These are phyloP conservation scores for Miamiensis avidus DNA, from an alignment of 169 alveolate species.

Conservation along the genomic window DNA sequence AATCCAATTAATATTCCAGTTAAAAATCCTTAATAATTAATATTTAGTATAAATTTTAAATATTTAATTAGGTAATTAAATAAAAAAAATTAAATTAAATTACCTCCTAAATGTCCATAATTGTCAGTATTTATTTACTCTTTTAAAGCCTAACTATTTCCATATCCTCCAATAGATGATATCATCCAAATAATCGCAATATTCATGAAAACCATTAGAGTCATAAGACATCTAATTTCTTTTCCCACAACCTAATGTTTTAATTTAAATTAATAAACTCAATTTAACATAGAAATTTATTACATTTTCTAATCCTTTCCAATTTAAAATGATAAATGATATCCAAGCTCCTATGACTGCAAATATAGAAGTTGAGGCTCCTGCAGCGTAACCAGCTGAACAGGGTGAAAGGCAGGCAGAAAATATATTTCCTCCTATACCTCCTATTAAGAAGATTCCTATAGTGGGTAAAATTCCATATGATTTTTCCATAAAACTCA, in stretches of 20 bases:
- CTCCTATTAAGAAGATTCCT: neutral
- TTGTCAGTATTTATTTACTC: conserved; percentile 2
- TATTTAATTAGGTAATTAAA: too few relatives aligned
- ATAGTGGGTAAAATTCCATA: neutral
- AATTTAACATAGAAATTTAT: neutral
- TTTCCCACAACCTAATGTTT: neutral
- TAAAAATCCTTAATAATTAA: too few relatives aligned
- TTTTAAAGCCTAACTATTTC: neutral
- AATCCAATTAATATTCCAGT: neutral
- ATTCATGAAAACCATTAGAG: neutral
- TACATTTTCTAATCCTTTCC: conserved; percentile 12
- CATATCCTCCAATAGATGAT: neutral
- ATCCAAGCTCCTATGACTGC: conserved; percentile 10
- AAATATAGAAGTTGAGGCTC: conserved; percentile 19
- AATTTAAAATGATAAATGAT: conserved; percentile 10
- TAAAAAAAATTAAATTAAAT: too few relatives aligned
- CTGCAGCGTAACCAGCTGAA: conserved; percentile 5
- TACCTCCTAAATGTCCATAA: conserved; percentile 29
- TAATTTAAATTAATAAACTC: too few relatives aligned
- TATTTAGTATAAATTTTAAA: too few relatives aligned
- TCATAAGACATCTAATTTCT: conserved; percentile 1
- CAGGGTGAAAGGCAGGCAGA: neutral
- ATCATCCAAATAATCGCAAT: neutral
- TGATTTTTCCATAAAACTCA: conserved; percentile 10
- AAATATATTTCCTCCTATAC: conserved; percentile 28